Conservation (phyloP, 169 alveolate genomes). For the Ichthyophthirius multifiliis region DNA sequence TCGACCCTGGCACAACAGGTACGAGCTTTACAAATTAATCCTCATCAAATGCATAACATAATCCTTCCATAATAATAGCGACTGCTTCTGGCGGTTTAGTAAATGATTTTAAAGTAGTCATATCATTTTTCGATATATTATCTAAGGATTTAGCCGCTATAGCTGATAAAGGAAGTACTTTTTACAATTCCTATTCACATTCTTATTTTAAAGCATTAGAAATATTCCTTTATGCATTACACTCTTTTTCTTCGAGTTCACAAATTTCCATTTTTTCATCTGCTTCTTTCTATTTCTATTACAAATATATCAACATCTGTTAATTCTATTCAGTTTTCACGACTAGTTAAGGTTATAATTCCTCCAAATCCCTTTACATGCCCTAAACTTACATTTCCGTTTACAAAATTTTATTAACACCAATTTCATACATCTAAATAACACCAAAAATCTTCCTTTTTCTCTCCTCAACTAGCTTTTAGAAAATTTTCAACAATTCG, state of each 20-base stretch:
- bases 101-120: conserved; percentile 51
- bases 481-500: conserved; percentile 77
- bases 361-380: conserved; percentile 75
- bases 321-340: conserved; percentile 76
- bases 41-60: conserved; percentile 33
- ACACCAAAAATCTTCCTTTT: conserved; percentile 22
- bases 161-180: conserved; percentile 62
- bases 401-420: conserved; percentile 73
- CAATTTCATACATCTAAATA: conserved; percentile 76
- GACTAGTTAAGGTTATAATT: conserved; percentile 74
- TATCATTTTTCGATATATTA: conserved; percentile 55
- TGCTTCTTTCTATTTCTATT: conserved; percentile 81
- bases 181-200: conserved; percentile 76
- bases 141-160: conserved; percentile 55
- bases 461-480: conserved; percentile 58
- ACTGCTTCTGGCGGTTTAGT: conserved; percentile 33
- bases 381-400: conserved; percentile 77
- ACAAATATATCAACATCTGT: conserved; percentile 65
- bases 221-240: conserved; percentile 58
- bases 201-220: conserved; percentile 73
- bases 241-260: conserved; percentile 75
- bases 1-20: conserved; percentile 82
- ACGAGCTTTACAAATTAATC: conserved; percentile 16
- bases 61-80: conserved; percentile 35
- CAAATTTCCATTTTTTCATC: conserved; percentile 77